Base-by-base conservation (phyloP, 257 asterid species). In the Solanum sejunctum region DNA sequence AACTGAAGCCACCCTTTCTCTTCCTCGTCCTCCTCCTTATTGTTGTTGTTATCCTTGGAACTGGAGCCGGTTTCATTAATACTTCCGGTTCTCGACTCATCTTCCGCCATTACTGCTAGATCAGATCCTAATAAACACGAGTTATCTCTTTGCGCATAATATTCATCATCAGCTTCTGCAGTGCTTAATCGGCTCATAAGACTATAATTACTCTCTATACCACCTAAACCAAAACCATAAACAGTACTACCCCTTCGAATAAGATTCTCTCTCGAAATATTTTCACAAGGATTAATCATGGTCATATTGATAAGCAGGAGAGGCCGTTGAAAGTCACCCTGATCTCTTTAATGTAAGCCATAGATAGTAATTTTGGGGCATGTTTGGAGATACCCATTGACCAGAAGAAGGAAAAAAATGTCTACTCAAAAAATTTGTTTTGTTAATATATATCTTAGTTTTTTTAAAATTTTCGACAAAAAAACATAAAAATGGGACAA, bases 1-100 rank as follows among this genome's bases (percentile, higher is more conserved):
- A 96, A 90, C 71, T 92, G 98, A 47, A 96, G 91, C 99, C 99
- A 96, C 12, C 83, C 91, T 16, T 79, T 75, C 7, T 84, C 85
- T 0, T 81, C 78, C 1, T 85, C 84, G 0, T 78, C 88, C 3
- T 87, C 84, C 1, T 70, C 58, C 3, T 64, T 63, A 9, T 45
- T 57, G 11, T 58, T 17, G 41, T 26, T 49, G 43, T 26, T 49
- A 82, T 83, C 85, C 6, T 83, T 83, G 18, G 80, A 83, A 83
- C 80, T 83, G 12, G 80, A 43, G 7, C 80, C 79, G 8, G 85
- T 71, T 55, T 83, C 85, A 16, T 83, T 83, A 83, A 83, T 41
- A 83, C 80, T 64, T 3, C 49, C 85, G 47, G 85, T 83, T 49
- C 80, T 89, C 13, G 91, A 87, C 36, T 90, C 92, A 45, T 93